Evolutionary conservation across 139 green algal species (phyloP), one percentile per base, ranked within the genome.

Genomic region (Desmodesmus armatus): DNA sequence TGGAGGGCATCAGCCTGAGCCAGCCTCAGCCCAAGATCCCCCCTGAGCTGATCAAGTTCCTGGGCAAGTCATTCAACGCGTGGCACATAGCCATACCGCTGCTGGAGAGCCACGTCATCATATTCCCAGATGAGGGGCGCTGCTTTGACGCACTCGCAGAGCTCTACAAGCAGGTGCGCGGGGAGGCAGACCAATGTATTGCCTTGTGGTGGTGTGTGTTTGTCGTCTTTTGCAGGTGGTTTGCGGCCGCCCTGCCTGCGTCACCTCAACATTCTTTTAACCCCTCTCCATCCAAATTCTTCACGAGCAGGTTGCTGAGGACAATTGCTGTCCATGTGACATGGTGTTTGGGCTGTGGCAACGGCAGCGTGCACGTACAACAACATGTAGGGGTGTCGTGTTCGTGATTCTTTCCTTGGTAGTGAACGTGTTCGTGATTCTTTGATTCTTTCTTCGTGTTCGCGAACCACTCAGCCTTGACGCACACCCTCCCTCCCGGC

Each of bases 11-110:
- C 74, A 94, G 89, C 33, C 88, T 99, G 78, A 95, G 89, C 84
- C 96, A 99, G 91, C 98, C 98, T 39, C 97, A 99, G 91, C 97
- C 97, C 60, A 99, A 99, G 93, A 96, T 99, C 66, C 96, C 97
- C 1, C 92, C 92, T 3, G 98, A 99, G 92, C 94, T 99, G 41
- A 99, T 99, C 85, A 97, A 97, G 86, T 99, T 97, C 92, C 92
- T 99, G 82, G 98, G 97, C 65, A 97, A 97, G 72, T 97, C 93
- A 47, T 99, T 96, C 93, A 97, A 97, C 83, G 95, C 96, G 27
- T 99, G 97, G 97, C 96, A 99, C 88, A 97, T 97, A 51, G 94
- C 97, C 60, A 98, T 99, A 35, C 93, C 95, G 25, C 92, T 99
- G 80, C 92, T 99, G 53, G 98, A 99, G 91, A 94, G 85, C 62